These are phyloP conservation scores for Lactifluus piperatus DNA, from an alignment of 768 basidiomycete genomes.

Conservation along the genomic window DNA sequence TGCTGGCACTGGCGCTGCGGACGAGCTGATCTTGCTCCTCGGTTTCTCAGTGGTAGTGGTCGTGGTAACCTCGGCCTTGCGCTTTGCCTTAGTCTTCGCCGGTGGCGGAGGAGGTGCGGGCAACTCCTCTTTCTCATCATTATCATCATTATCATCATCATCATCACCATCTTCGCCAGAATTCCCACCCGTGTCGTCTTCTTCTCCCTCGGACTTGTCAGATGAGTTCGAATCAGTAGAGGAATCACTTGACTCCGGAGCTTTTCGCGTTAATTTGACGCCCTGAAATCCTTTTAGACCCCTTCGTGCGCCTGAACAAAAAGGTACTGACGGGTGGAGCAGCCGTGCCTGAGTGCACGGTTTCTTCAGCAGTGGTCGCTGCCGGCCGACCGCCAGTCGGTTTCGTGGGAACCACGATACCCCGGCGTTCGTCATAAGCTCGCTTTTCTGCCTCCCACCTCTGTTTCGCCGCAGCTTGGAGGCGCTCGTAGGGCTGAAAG, in stretches of 20 bases:
- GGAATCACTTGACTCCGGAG: conserved; percentile 6
- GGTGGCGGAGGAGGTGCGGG: conserved; percentile 21
- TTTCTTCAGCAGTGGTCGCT: conserved; percentile 1
- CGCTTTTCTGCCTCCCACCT: conserved; percentile 55
- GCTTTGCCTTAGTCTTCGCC: conserved; percentile 24
- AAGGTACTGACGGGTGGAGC: neutral
- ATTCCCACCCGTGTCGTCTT: conserved; percentile 14
- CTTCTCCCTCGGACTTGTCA: conserved; percentile 7
- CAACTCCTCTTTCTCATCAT: conserved; percentile 28
- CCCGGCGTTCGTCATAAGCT: conserved; percentile 50
- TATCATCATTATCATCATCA: conserved; percentile 16
- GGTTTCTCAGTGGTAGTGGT: neutral
- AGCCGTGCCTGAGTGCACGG: neutral
- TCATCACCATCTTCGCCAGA: conserved; percentile 30
- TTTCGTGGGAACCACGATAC: conserved; percentile 10
- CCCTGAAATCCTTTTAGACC: conserved; percentile 1
- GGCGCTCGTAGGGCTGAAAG: conserved; percentile 42
- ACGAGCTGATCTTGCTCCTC: conserved; percentile 6
- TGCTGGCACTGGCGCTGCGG: conserved; percentile 1
- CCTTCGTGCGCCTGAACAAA: neutral
- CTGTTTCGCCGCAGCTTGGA: conserved; percentile 51
- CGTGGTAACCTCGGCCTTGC: conserved; percentile 4
- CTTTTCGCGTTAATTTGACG: conserved; percentile 1
- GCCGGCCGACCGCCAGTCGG: neutral
- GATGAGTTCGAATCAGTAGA: conserved; percentile 10